These are phyloP conservation scores for Knufia petricola DNA, from an alignment of 2,329 filamentous ascomycete species.

Conservation along the genomic window DNA sequence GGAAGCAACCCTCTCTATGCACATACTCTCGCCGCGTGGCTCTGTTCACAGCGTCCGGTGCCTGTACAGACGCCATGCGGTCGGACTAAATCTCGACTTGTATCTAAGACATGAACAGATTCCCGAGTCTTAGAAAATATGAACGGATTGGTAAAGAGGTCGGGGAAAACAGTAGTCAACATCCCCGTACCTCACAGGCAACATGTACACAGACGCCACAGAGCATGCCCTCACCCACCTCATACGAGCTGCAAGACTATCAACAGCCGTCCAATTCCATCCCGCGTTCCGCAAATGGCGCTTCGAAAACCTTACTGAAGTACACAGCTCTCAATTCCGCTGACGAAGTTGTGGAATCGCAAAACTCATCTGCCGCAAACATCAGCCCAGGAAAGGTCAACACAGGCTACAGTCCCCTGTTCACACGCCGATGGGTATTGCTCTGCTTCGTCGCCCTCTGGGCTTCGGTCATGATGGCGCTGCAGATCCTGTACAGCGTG, in stretches of 20 bases:
- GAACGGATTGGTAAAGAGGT: background rate
- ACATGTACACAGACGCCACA: background rate
- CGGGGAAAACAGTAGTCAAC: background rate
- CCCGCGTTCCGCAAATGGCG: too few species aligned
- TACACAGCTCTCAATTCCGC: background rate
- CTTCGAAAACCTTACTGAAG: background rate
- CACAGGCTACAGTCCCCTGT: conserved; percentile 10
- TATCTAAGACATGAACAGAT: background rate
- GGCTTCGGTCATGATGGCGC: conserved; percentile 11
- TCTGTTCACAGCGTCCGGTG: too few species aligned
- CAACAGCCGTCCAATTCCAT: background rate
- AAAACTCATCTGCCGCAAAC: background rate
- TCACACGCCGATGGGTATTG: conserved; percentile 14
- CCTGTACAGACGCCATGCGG: too few species aligned
- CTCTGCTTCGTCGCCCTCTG: conserved; percentile 13
- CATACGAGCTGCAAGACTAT: background rate
- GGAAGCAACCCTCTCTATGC: too few species aligned
- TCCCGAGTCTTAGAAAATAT: background rate
- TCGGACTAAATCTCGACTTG: too few species aligned
- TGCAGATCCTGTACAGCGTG: conserved; percentile 16
- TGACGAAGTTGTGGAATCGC: background rate
- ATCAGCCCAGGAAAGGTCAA: background rate
- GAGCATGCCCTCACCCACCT: background rate
- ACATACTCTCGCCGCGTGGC: too few species aligned
- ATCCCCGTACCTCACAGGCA: background rate